phyloP scores from a whole-genome alignment of 352 stramenopile genomes.

The Pythium apleroticum region DNA sequence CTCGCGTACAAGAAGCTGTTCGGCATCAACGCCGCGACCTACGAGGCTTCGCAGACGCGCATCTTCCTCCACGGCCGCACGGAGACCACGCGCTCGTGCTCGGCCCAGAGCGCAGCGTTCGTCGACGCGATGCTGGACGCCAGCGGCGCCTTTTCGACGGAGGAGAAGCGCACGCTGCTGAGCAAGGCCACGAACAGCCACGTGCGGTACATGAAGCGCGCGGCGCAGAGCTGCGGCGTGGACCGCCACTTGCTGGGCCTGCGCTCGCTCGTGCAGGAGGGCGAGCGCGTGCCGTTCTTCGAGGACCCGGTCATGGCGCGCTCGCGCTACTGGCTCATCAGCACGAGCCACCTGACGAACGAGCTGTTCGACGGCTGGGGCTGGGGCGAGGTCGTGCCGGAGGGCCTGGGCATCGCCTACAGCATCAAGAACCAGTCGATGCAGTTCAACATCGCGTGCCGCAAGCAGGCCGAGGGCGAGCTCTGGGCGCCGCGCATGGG shows the following conservation, averaged over 20 bases:
- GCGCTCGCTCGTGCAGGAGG: constrained; percentile 49
- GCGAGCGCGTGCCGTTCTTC: constrained; percentile 64
- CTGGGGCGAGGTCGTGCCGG: constrained; percentile 79
- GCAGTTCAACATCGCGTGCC: constrained; percentile 84
- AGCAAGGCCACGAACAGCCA: background rate
- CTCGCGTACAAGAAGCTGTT: constrained; percentile 87
- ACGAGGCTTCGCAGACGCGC: constrained; percentile 94
- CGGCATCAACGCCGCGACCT: constrained; percentile 76
- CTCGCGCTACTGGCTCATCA: constrained; percentile 77
- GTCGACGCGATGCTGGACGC: constrained; percentile 77
- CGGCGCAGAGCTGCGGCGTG: constrained; percentile 67
- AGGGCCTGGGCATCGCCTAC: constrained; percentile 80
- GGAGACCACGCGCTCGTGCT: constrained; percentile 88
- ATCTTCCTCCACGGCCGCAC: constrained; percentile 95
- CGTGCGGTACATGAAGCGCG: constrained; percentile 70
- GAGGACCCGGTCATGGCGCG: constrained; percentile 66
- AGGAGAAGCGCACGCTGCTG: constrained; percentile 12
- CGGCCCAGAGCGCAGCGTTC: constrained; percentile 79
- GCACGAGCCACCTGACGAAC: constrained; percentile 80
- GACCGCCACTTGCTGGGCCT: constrained; percentile 95
- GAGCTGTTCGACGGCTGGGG: constrained; percentile 84
- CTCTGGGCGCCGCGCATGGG: constrained; percentile 60
- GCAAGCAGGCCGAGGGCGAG: constrained; percentile 33
- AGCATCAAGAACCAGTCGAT: constrained; percentile 79
- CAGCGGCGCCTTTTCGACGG: constrained; percentile 16